Evolutionary conservation across 306 rosid species (phyloP).

Genomic region (Vicia faba): DNA sequence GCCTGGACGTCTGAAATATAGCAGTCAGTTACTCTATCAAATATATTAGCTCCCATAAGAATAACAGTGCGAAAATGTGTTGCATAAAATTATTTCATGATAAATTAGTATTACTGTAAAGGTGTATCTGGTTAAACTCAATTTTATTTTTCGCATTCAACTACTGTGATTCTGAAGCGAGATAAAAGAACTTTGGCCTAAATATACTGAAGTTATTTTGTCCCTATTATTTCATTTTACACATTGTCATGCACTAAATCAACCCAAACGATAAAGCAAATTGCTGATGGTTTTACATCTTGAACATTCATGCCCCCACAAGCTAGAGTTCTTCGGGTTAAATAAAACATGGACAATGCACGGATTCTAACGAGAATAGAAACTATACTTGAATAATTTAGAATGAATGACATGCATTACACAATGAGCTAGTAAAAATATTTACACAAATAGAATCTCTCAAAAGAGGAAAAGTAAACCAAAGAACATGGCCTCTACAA

Average conservation of each 20-base stretch:
- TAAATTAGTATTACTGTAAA: neutral
- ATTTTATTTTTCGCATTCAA: too few relatives aligned
- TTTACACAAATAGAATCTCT: too few relatives aligned
- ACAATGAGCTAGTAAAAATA: too few relatives aligned
- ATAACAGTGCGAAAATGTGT: neutral
- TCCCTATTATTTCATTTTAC: neutral
- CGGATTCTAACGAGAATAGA: neutral
- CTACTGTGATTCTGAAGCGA: too few relatives aligned
- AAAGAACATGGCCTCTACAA: too few relatives aligned
- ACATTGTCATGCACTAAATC: constrained; percentile 1
- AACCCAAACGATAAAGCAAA: neutral
- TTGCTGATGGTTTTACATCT: neutral
- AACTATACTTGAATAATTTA: neutral
- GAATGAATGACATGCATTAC: too few relatives aligned
- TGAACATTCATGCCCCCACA: neutral
- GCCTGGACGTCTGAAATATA: constrained; percentile 37
- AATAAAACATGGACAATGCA: constrained; percentile 11
- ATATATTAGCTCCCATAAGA: neutral
- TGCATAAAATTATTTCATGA: neutral
- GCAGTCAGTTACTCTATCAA: constrained; percentile 19
- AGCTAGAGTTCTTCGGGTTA: neutral
- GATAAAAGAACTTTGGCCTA: neutral
- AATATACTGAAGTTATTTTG: neutral
- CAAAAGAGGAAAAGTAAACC: too few relatives aligned
- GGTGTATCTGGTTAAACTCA: neutral